Conservation (phyloP, 176 grass and related monocot genomes). For the Rhynchospora tenuis region DNA sequence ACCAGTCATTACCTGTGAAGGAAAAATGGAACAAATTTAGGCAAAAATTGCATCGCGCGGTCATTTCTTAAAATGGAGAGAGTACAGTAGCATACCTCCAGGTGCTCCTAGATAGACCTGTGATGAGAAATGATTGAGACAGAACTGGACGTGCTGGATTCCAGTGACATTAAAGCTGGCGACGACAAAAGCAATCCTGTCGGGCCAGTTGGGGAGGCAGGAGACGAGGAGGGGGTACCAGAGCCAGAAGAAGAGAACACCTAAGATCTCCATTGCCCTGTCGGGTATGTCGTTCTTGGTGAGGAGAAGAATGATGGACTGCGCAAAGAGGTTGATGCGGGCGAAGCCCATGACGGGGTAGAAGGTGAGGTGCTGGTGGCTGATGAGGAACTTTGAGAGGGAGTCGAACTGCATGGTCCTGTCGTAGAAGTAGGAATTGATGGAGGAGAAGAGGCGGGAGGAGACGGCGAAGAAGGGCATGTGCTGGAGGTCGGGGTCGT, state of each 20-base stretch:
- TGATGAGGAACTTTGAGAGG: constrained; percentile 55
- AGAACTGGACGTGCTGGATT: constrained; percentile 94
- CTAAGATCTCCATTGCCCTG: constrained; percentile 49
- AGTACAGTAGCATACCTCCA: neutral
- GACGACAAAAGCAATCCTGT: constrained; percentile 64
- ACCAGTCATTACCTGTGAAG: constrained; percentile 72
- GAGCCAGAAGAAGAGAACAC: constrained; percentile 55
- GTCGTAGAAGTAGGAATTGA: constrained; percentile 61
- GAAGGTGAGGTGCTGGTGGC: constrained; percentile 96
- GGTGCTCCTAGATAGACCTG: constrained; percentile 67
- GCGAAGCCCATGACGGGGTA: constrained; percentile 89
- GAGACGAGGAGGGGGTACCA: constrained; percentile 84
- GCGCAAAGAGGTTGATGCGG: constrained; percentile 67
- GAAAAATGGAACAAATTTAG: constrained; percentile 4
- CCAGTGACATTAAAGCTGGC: constrained; percentile 61
- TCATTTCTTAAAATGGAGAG: neutral
- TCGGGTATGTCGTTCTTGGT: constrained; percentile 38
- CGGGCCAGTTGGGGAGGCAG: constrained; percentile 59
- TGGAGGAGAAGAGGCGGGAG: constrained; percentile 49
- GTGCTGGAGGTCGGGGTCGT: constrained; percentile 96
- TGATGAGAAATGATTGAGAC: constrained; percentile 86
- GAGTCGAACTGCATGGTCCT: constrained; percentile 58
- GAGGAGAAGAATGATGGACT: constrained; percentile 54
- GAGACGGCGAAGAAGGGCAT: constrained; percentile 87
- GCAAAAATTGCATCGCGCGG: neutral